Percentiles rank a stretch among this genome's conserved stretches.
Conservation (phyloP, 495 filamentous ascomycete genomes). For the Penicillium riverlandense region DNA sequence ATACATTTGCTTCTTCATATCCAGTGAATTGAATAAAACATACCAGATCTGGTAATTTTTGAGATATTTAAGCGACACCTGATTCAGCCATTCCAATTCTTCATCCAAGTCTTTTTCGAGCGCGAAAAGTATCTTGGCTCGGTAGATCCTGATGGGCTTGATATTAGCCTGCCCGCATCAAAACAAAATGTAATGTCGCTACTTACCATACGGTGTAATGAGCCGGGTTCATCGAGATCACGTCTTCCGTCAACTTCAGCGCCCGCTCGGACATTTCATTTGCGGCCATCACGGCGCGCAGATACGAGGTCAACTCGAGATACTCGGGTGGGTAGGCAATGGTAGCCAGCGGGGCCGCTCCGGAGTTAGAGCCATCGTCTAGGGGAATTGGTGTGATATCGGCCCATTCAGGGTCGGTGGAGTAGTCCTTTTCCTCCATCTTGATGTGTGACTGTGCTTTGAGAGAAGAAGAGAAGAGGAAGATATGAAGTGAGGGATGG, state of each 20-base stretch:
- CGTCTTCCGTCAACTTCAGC: slow-evolving; percentile 74
- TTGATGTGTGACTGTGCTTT: not conserved
- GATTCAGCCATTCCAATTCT: slow-evolving; percentile 82
- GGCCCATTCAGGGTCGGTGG: slow-evolving; percentile 68
- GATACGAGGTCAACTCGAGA: slow-evolving; percentile 79
- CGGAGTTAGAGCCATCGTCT: slow-evolving; percentile 58
- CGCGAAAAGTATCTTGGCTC: slow-evolving; percentile 65
- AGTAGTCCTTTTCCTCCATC: slow-evolving; percentile 44
- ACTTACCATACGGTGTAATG: slow-evolving; percentile 93
- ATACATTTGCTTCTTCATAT: not conserved
- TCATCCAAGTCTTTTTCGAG: slow-evolving; percentile 57
- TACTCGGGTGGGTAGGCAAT: slow-evolving; percentile 87
- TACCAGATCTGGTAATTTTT: slow-evolving; percentile 99
- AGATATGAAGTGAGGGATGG: not conserved
- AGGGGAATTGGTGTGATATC: slow-evolving; percentile 77
- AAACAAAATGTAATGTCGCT: not conserved
- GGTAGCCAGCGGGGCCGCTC: slow-evolving; percentile 65
- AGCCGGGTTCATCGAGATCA: slow-evolving; percentile 88
- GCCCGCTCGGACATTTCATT: slow-evolving; percentile 78
- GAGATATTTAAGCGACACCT: slow-evolving; percentile 68
- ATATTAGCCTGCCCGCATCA: not conserved
- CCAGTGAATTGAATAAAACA: not conserved
- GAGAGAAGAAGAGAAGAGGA: not conserved
- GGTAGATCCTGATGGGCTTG: slow-evolving; percentile 59
- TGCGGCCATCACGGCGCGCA: slow-evolving; percentile 84